phyloP scores from a whole-genome alignment of 257 asterid species.

The Nicotiana tomentosiformis region DNA sequence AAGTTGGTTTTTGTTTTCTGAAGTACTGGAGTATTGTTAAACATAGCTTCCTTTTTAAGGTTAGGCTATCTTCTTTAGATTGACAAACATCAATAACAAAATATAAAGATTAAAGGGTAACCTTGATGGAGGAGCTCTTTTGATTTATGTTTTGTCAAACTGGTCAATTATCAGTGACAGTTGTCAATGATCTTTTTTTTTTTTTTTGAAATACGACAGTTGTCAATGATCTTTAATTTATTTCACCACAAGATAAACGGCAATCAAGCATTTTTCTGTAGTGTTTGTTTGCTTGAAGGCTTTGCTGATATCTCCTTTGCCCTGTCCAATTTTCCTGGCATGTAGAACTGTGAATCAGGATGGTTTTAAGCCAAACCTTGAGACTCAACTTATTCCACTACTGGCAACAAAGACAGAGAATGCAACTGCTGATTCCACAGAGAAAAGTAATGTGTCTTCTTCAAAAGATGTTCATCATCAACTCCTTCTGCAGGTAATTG shows the following conservation, averaged over 20 bases:
- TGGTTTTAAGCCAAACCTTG: constrained; percentile 96
- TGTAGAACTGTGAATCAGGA: constrained; percentile 85
- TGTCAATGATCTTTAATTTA: background rate
- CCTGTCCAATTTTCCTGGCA: constrained; percentile 7
- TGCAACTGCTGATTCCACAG: constrained; percentile 42
- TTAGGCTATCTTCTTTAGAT: background rate
- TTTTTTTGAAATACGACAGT: background rate
- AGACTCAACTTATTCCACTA: constrained; percentile 87
- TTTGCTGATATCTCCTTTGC: background rate
- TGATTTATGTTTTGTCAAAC: background rate
- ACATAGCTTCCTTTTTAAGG: background rate
- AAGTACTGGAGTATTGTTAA: background rate
- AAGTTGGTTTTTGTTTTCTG: background rate
- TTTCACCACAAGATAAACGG: background rate
- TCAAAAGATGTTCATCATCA: constrained; percentile 69
- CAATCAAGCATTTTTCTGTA: background rate
- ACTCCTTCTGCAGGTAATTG: constrained; percentile 73
- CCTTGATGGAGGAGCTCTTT: background rate
- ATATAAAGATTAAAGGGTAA: background rate
- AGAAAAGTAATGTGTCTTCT: constrained; percentile 38
- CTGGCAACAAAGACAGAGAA: constrained; percentile 64
- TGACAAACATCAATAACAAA: background rate
- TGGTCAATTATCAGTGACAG: background rate
- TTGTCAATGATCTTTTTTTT: background rate
- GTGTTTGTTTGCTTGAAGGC: constrained; percentile 3